Base-by-base conservation (phyloP, 352 stramenopile species). In the Pythium diclinum region DNA sequence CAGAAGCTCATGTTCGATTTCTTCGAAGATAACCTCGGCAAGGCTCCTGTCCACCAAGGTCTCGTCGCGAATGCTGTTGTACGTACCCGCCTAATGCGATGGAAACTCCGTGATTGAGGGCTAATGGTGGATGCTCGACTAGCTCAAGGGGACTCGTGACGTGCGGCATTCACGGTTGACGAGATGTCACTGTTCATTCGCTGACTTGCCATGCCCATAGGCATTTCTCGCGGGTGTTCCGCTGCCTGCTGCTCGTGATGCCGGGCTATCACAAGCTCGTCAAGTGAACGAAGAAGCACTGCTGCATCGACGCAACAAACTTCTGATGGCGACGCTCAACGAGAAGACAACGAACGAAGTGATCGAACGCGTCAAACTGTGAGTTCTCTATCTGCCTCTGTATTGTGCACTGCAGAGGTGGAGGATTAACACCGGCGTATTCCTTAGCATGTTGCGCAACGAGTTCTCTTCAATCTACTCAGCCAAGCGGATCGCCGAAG, bases 1-100 rank as follows among this genome's bases (percentile, higher is more conserved):
- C 66, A 63, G 9, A 10, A 56, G 28, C 16, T 65, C 16, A 66
- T 72, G 57, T 72, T 61, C 32, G n/a, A 55, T 40, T 69, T 72
- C 34, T 65, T 72, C 32, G 66, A 68, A 19, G 54, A 72, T 8
- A 40, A 16, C 32, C 40, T 72, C 11, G 55, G 61, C 16, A 33
- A 44, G 6, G 44, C 59, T 3, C 3, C 10, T 30, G 9, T 19
- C n/a, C 49, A 69, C 30, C 21, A 33, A 32, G n/a, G 6, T 30
- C 57, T 72, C n/a, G 40, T 69, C n/a, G 25, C 47, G 33, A 55
- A 52, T 14, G 56, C 61, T 21, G 23, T 72, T 23, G 66, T 72
- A 49, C 7, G 55, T 59, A 17, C 13, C 10, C 3, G 16, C 13
- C 16, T 14, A 2, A 42, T 42, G 36, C 4, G 13, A 17, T 11